Conservation (phyloP, 139 green algal genomes). For the Axilococcus clingmanii region DNA sequence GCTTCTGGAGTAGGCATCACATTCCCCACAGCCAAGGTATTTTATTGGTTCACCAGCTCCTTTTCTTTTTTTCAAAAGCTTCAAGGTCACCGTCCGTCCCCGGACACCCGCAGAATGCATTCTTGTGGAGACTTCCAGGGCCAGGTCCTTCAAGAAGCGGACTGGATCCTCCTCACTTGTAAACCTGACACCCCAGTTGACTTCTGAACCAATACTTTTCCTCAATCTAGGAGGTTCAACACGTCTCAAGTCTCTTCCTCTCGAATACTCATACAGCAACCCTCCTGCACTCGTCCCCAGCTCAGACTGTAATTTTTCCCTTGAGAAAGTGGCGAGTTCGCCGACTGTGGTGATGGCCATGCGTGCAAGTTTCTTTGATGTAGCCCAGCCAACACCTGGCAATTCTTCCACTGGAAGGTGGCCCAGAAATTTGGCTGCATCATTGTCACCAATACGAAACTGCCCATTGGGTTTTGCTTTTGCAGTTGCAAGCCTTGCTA, state of each 20-base stretch:
- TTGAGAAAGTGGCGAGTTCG: slow-evolving; percentile 35
- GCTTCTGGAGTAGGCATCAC: slow-evolving; percentile 65
- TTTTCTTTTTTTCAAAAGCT: slow-evolving; percentile 63
- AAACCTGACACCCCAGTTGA: slow-evolving; percentile 92
- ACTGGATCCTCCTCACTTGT: slow-evolving; percentile 35
- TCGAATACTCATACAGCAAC: slow-evolving; percentile 35
- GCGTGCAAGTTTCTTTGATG: slow-evolving; percentile 42
- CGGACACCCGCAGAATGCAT: slow-evolving; percentile 27
- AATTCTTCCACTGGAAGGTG: slow-evolving; percentile 44
- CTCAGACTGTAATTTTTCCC: slow-evolving; percentile 37
- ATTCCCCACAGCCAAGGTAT: slow-evolving; percentile 82
- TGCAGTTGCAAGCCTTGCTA: slow-evolving; percentile 54
- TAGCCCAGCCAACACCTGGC: slow-evolving; percentile 76
- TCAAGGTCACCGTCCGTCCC: slow-evolving; percentile 66
- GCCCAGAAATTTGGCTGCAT: not conserved
- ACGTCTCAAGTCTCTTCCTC: slow-evolving; percentile 41
- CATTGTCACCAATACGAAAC: slow-evolving; percentile 1
- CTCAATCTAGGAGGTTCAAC: slow-evolving; percentile 33
- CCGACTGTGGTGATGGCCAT: slow-evolving; percentile 47
- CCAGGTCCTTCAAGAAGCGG: slow-evolving; percentile 51
- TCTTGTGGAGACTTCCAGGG: slow-evolving; percentile 27
- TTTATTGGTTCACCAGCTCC: slow-evolving; percentile 68
- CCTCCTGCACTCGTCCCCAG: slow-evolving; percentile 71
- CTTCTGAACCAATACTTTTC: slow-evolving; percentile 73
- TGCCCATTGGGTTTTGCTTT: slow-evolving; percentile 60